These are phyloP conservation scores for Colletotrichum brevisporum DNA, from an alignment of 2,329 filamentous ascomycete genomes.

Conservation along the genomic window DNA sequence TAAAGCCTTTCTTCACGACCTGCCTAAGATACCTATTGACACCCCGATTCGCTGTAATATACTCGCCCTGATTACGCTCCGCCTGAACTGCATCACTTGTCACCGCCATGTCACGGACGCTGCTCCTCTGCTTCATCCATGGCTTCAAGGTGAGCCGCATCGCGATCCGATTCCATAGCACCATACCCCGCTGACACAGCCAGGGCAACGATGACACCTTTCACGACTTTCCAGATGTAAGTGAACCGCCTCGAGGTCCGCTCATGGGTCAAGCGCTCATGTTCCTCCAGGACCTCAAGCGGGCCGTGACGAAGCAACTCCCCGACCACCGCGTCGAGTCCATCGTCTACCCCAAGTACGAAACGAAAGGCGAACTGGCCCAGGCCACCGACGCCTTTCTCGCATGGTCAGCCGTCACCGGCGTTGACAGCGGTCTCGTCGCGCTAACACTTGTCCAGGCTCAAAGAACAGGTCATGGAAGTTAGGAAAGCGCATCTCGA, in stretches of 20 bases:
- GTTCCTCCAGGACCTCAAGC: conserved; percentile 65
- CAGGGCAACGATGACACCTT: conserved; percentile 80
- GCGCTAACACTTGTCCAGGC: conserved; percentile 60
- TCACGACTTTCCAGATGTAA: conserved; percentile 71
- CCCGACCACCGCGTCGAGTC: conserved; percentile 73
- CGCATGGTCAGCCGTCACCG: conserved; percentile 54
- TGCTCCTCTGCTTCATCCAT: conserved; percentile 81
- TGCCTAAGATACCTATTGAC: background rate
- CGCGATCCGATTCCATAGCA: background rate
- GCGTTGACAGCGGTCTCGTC: background rate
- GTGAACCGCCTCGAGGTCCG: conserved; percentile 14
- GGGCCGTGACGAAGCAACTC: conserved; percentile 69
- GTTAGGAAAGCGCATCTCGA: conserved; percentile 77
- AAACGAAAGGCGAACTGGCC: conserved; percentile 78
- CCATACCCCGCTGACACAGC: background rate
- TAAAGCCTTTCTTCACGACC: background rate
- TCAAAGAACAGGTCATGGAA: conserved; percentile 86
- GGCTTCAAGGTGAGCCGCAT: conserved; percentile 73
- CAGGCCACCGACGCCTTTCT: conserved; percentile 62
- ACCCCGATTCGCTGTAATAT: background rate
- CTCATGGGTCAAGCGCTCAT: background rate
- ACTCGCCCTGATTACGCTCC: background rate
- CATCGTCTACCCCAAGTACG: conserved; percentile 79
- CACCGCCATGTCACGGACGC: conserved; percentile 63
- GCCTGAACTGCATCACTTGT: background rate